Base-by-base conservation (phyloP, 352 stramenopile genomes). In the Discostella stelligera region DNA sequence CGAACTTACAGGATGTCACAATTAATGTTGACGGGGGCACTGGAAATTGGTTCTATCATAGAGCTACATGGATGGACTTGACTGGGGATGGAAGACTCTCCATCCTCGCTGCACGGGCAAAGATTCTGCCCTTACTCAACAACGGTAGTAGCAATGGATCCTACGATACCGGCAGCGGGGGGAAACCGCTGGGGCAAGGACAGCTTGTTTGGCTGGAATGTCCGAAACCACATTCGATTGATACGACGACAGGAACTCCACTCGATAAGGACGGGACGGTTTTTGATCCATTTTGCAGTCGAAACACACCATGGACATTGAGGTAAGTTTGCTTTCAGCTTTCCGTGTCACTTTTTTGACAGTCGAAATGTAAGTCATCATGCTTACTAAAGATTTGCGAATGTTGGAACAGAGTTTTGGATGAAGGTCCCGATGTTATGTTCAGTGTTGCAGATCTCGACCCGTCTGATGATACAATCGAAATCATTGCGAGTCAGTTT, bases 401-500 rank as follows among this genome's bases (percentile, higher is more conserved):
- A 16, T 27, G 50, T 10, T 27, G 50, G 16, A 39, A n/a, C 37
- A 88, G 74, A 52, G 84, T 95, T 13, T 71, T 95, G 10, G 87
- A 84, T 25, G 81, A 87, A 64, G 91, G 91, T 32, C 91, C 91
- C 7, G 91, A 95, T 83, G 91, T 95, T 3, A 94, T 95, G 89
- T 95, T 95, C 77, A 87, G 81, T 62, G 83, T 94, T 25, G 85
- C 89, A 3, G 89, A 95, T 81, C 59, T 95, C 62, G 84, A 94
- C 73, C 68, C 78, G 7, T 77, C 66, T 5, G 89, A 95, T 71
- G 79, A 89, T 68, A 93, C 87, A 13, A 74, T 95, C 54, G 88
- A 95, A 79, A 86, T 95, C 10, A 78, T 95, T 32, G 82, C 88
- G 3, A 88, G 87, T 65, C 86, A 95, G 79, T 95, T 95, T 70